Base-by-base conservation (phyloP, 2,329 filamentous ascomycete species). In the Botryotinia convoluta region DNA sequence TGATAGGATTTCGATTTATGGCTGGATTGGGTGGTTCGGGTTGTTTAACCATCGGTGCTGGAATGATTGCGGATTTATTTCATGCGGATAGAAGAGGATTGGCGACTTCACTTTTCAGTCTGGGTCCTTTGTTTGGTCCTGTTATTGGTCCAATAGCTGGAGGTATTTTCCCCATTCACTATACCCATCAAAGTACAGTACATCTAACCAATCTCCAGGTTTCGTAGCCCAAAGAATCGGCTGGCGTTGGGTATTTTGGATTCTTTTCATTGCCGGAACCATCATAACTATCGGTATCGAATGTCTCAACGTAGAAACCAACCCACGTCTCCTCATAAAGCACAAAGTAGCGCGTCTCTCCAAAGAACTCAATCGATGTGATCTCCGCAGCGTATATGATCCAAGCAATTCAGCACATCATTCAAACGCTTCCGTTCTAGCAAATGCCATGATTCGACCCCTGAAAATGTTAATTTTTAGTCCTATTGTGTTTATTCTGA, bases 1-100 rank as follows among this genome's bases (percentile, higher is more conserved):
- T 91, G 63, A 85, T 90, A 67, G 84, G 82, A 22, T 90, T 91
- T 77, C 88, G 90, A 3, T 87, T 92, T 76, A 77, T 92, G 10
- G 86, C 87, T 9, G 91, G 91, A 16, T 80, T 88, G 18, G 86
- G 86, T 59, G 87, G 87, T 68, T 86, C 84, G n/a, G 85, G 74
- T 37, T 81, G 60, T 73, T 22, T 81, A 77, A 69, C 79, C 74
- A 62, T 76, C 42, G 77, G 77, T n/a, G 76, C 74, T 67, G 77
- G 77, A 48, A 75, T 77, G 26, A 73, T 79, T 37, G 74, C 75
- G 32, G 77, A 79, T 67, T 54, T 78, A 26, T 73, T 77, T 32
- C 71, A 72, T 54, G 67, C 65, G 37, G 75, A 74, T 42, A 62
- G 77, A 48, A 74, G 77, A 37, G 77, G 75, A 14, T 64, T 70